Percentiles rank a stretch among this genome's conserved stretches.
These are phyloP conservation scores for Barnettozyma pratensis DNA, from an alignment of 805 yeast species.

Conservation along the genomic window DNA sequence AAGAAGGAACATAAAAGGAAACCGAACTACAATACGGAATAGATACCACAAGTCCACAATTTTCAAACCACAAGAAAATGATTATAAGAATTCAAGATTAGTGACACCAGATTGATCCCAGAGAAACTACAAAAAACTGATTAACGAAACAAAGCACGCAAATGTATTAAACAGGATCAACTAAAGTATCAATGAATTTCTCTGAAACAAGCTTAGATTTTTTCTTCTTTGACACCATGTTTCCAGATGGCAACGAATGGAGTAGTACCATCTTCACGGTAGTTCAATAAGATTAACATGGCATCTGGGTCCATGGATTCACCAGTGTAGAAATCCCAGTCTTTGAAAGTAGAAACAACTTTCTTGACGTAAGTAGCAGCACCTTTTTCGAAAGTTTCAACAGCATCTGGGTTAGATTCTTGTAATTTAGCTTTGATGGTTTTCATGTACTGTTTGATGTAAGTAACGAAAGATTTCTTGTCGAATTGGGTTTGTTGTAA, in stretches of 20 bases:
- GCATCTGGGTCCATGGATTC: conserved; percentile 99
- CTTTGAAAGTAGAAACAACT: conserved; percentile 91
- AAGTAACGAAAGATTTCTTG: conserved; percentile 95
- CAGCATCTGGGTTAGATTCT: conserved; percentile 83
- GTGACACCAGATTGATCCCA: neutral
- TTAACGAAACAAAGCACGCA: neutral
- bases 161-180: neutral
- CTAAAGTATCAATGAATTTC: neutral
- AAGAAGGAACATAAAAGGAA: no score
- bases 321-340: conserved; percentile 99
- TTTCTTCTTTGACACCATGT: conserved; percentile 89
- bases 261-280: conserved; percentile 99
- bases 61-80: no score
- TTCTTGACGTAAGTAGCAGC: conserved; percentile 95
- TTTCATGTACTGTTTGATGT: conserved; percentile 99
- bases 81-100: neutral
- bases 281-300: conserved; percentile 96
- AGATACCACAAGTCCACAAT: no score
- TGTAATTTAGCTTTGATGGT: conserved; percentile 84
- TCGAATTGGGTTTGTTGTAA: conserved; percentile 93
- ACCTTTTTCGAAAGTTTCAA: conserved; percentile 93
- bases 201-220: conserved; percentile 56
- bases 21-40: no score
- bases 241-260: conserved; percentile 98
- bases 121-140: neutral